Conservation (phyloP, 495 filamentous ascomycete species). For the Rhypophila decipiens region DNA sequence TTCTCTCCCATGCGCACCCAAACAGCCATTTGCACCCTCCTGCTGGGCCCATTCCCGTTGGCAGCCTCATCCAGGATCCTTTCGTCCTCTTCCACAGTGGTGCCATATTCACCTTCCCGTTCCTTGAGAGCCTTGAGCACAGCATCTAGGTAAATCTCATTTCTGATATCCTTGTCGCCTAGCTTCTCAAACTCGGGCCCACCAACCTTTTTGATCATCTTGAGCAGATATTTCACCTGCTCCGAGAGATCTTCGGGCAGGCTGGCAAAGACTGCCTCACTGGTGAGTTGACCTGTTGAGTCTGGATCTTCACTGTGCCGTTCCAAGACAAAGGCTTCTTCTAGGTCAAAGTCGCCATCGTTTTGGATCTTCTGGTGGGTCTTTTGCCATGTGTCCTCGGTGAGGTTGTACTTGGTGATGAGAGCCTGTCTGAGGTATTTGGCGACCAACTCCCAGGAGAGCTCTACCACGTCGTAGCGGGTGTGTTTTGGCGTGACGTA, state of each 20-base stretch:
- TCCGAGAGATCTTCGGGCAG: conserved; percentile 32
- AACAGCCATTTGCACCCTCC: conserved; percentile 55
- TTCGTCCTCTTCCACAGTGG: conserved; percentile 57
- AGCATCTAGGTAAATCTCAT: conserved; percentile 29
- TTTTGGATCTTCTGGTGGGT: conserved; percentile 2
- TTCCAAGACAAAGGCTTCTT: conserved; percentile 41
- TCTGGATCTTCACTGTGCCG: conserved; percentile 34
- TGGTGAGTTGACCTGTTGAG: conserved; percentile 22
- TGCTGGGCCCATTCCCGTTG: conserved; percentile 26
- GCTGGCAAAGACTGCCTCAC: conserved; percentile 23
- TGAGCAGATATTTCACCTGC: conserved; percentile 35
- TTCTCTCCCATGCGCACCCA: conserved; percentile 80
- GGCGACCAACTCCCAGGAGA: conserved; percentile 54
- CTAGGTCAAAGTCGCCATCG: conserved; percentile 23
- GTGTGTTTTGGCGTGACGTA: conserved; percentile 76
- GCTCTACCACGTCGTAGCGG: conserved; percentile 74
- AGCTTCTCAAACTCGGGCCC: conserved; percentile 16
- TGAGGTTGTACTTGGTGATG: conserved; percentile 28
- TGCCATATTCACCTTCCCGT: conserved; percentile 51
- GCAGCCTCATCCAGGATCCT: conserved; percentile 33
- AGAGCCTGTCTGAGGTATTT: conserved; percentile 34
- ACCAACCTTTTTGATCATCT: conserved; percentile 32
- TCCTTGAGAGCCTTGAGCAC: conserved; percentile 37
- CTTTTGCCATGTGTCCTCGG: conserved; percentile 28
- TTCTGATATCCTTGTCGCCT: conserved; percentile 32